Percentiles rank a stretch among this genome's conserved stretches.
These are phyloP conservation scores for Carallia pectinifolia DNA, from an alignment of 345 rosid genomes.

Conservation along the genomic window DNA sequence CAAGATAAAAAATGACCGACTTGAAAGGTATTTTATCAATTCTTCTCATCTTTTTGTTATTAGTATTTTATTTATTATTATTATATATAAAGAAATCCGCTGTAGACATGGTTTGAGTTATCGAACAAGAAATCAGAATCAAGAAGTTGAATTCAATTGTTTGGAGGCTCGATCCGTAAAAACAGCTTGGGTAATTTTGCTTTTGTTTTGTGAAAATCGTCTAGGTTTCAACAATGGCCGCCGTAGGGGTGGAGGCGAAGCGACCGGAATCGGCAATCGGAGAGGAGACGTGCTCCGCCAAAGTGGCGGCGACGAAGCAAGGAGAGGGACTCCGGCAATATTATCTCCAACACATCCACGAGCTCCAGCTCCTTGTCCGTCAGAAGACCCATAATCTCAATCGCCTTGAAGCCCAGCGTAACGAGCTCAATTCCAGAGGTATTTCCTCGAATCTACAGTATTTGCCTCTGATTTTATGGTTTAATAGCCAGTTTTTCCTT, in stretches of 20 bases:
- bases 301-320: slow-evolving; percentile 52
- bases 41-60: too few relatives aligned
- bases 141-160: too few relatives aligned
- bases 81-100: too few relatives aligned
- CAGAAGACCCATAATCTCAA: slow-evolving; percentile 81
- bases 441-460: not conserved
- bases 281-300: slow-evolving; percentile 20
- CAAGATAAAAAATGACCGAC: too few relatives aligned
- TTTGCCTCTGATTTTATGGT: not conserved
- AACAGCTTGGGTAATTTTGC: too few relatives aligned
- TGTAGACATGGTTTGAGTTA: too few relatives aligned
- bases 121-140: too few relatives aligned
- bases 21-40: too few relatives aligned
- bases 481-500: not conserved
- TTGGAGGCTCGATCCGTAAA: too few relatives aligned
- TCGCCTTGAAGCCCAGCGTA: slow-evolving; percentile 97
- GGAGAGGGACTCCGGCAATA: slow-evolving; percentile 91
- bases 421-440: slow-evolving; percentile 96
- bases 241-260: slow-evolving; percentile 14
- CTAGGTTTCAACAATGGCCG: slow-evolving; percentile 7
- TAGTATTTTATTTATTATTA: too few relatives aligned
- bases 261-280: slow-evolving; percentile 8
- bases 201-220: too few relatives aligned
- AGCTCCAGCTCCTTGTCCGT: slow-evolving; percentile 73
- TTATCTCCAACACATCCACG: slow-evolving; percentile 87